phyloP scores from a whole-genome alignment of 2,329 filamentous ascomycete genomes.

The Talaromyces sp. region DNA sequence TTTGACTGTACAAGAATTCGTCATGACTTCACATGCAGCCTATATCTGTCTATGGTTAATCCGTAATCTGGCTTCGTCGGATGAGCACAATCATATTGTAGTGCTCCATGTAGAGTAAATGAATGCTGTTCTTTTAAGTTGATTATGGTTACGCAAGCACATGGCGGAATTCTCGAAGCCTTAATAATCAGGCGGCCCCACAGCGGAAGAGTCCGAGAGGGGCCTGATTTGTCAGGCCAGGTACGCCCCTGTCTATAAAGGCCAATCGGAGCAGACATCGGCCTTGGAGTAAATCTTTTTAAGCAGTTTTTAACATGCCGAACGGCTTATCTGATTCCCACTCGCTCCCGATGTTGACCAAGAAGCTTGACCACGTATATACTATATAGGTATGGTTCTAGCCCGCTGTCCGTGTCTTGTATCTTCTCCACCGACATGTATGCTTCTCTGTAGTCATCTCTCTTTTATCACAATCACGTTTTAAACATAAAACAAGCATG shows the following conservation, averaged over 20 bases:
- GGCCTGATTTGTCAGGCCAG: not conserved
- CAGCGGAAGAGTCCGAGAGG: conserved; percentile 7
- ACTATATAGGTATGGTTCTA: not conserved
- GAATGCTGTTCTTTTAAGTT: too few species aligned
- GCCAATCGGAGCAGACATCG: conserved; percentile 3
- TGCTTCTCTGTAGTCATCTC: not conserved
- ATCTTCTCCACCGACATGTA: not conserved
- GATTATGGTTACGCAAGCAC: too few species aligned
- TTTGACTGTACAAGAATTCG: not conserved
- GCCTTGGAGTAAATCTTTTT: not conserved
- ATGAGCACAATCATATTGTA: too few species aligned
- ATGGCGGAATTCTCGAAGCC: not conserved
- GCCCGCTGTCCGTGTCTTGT: not conserved
- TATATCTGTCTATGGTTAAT: too few species aligned
- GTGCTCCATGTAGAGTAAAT: too few species aligned
- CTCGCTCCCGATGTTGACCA: not conserved
- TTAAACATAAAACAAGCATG: not conserved
- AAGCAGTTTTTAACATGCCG: not conserved
- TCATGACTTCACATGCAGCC: too few species aligned
- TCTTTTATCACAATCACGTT: not conserved
- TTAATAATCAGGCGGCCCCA: not conserved
- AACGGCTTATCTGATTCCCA: not conserved
- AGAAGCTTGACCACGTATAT: not conserved
- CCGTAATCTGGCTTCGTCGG: too few species aligned
- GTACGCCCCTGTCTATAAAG: not conserved